Evolutionary conservation across 2,329 filamentous ascomycete genomes (phyloP), one percentile per base, ranked within the genome.

Genomic region (Colletotrichum incanum): DNA sequence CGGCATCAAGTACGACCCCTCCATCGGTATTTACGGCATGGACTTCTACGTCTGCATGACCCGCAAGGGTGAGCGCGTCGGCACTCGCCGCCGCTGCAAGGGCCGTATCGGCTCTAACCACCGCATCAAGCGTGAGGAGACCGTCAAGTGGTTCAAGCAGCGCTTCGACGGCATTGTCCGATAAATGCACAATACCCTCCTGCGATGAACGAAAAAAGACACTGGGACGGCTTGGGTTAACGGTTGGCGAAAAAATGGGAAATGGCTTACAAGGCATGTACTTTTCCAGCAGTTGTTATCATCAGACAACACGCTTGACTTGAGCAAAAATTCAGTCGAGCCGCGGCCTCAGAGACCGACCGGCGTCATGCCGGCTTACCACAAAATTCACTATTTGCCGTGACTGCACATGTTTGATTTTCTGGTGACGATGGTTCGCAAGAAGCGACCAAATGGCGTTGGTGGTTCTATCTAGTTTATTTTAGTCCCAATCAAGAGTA

Each of bases 11-110:
- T 98, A 98, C 90, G 95, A 98, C 89, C 95, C 95, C 77, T 93
- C 91, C 77, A 98, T 98, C 81, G 95, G 95, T 92, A 98, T 98
- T 86, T 98, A 98, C 91, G 95, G 96, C 86, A 99, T 99, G 96
- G 96, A 99, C 90, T 99, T 99, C 90, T 99, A 98, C 93, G 95
- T 93, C 94, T 98, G 96, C 94, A 99, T 99, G 96, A 98, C 95
- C 90, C 95, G 96, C 83, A 96, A 96, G 82, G 96, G 96, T 89
- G 95, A 98, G 92, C 95, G 96, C 85, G 94, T 99, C 84, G 93
- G 94, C 85, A 96, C 95, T 90, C 95, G 96, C 84, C 93, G 96
- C 85, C 94, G 96, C 83, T 92, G 89, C 88, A 93, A 97, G 92
- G 89, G 91, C 89, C 90, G 87, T 82, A 93, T 99, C 84, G 96